Evolutionary conservation across 192 early-diverging fungal species (phyloP).

Genomic region (Mortierella antarctica): DNA sequence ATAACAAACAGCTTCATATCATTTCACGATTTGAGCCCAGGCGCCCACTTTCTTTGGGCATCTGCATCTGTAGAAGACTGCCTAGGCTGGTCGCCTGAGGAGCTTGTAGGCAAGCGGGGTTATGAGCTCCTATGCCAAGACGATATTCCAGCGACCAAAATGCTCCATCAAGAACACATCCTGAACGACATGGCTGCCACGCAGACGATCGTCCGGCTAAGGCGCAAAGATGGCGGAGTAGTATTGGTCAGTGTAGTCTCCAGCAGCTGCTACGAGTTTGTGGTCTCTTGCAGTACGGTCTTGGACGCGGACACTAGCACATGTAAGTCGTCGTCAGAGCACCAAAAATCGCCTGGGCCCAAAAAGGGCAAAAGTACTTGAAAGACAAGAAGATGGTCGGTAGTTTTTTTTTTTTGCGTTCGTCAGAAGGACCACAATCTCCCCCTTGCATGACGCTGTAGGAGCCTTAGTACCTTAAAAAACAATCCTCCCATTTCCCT

Average conservation of each 20-base stretch:
- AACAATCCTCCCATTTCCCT: too few species aligned
- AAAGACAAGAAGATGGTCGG: too few species aligned
- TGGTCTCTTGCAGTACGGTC: too few species aligned
- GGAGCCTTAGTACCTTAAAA: too few species aligned
- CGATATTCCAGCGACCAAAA: conserved; percentile 15
- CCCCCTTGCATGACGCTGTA: too few species aligned
- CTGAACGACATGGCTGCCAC: conserved; percentile 45
- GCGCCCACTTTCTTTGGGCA: conserved; percentile 33
- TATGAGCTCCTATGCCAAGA: conserved; percentile 47
- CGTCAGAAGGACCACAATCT: too few species aligned
- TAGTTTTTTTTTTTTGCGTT: too few species aligned
- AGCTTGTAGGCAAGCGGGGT: conserved; percentile 41
- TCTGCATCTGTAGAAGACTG: conserved; percentile 46
- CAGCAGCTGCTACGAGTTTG: conserved; percentile 7
- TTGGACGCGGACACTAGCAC: too few species aligned
- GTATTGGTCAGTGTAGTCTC: not conserved
- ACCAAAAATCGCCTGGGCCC: too few species aligned
- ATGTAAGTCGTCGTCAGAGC: too few species aligned
- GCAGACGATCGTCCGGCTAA: conserved; percentile 34
- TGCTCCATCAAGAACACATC: conserved; percentile 41
- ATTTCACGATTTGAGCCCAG: conserved; percentile 54
- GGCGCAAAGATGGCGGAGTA: conserved; percentile 30
- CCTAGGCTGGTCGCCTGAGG: conserved; percentile 55
- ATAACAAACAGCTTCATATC: conserved; percentile 37
- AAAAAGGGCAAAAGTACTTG: too few species aligned